Percentiles rank a stretch among this genome's conserved stretches.
Conservation (phyloP, 140 eudicot genomes). For the Stevia rebaudiana region DNA sequence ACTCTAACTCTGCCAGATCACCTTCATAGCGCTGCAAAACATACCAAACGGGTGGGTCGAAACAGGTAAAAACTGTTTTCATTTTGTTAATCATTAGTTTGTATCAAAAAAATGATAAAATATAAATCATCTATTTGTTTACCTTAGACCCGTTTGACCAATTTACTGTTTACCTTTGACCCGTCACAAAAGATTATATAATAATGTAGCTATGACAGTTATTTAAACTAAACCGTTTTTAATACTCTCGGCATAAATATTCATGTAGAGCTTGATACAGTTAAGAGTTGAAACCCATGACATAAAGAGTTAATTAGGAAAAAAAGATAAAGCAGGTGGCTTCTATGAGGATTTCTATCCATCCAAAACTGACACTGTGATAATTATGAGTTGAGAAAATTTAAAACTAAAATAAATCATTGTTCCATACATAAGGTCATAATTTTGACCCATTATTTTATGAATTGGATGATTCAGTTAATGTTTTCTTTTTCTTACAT, state of each 20-base stretch:
- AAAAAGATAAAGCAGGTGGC: not conserved
- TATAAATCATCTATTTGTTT: too few relatives aligned
- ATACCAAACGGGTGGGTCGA: too few relatives aligned
- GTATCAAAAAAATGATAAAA: too few relatives aligned
- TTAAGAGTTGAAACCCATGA: not conserved
- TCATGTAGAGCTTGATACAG: not conserved
- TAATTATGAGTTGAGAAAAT: not conserved
- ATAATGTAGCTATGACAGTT: not conserved
- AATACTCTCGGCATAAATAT: not conserved
- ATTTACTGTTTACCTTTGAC: too few relatives aligned
- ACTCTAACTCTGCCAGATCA: constrained; percentile 71
- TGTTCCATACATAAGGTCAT: not conserved
- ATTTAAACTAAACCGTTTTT: not conserved
- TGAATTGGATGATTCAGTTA: not conserved
- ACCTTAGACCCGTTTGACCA: too few relatives aligned
- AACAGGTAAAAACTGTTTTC: too few relatives aligned
- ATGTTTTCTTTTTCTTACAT: too few relatives aligned
- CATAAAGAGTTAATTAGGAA: not conserved
- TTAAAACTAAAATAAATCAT: not conserved
- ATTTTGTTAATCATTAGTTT: too few relatives aligned
- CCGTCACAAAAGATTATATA: not conserved
- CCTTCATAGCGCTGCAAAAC: constrained; percentile 67
- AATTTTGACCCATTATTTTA: not conserved
- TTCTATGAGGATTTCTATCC: not conserved
- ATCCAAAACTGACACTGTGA: not conserved